Percentiles rank a stretch among this genome's conserved stretches.
phyloP scores from a whole-genome alignment of 805 yeast species.

The Blastobotrys parvus region DNA sequence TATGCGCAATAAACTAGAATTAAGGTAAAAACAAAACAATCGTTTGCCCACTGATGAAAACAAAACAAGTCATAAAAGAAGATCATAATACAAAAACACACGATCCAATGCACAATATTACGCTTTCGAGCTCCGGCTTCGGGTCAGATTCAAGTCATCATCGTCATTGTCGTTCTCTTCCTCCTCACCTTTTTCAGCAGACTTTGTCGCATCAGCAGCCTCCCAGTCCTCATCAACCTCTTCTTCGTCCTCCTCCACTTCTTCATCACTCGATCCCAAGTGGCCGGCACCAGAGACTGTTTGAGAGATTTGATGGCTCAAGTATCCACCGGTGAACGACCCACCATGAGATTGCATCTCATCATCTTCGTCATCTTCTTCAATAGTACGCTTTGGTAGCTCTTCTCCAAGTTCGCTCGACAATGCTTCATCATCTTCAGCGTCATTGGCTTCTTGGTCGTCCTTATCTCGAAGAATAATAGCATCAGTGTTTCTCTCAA shows the following conservation, averaged over 20 bases:
- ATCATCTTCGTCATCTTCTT: conserved; percentile 16
- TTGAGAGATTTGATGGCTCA: conserved; percentile 55
- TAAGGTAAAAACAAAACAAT: background rate
- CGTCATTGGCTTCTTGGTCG: conserved; percentile 11
- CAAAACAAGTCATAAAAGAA: background rate
- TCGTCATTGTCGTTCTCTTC: conserved; percentile 30
- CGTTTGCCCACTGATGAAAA: background rate
- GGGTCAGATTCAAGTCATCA: conserved; percentile 27
- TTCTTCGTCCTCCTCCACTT: conserved; percentile 44
- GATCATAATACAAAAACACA: too few relatives aligned
- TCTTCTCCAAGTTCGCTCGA: conserved; percentile 22
- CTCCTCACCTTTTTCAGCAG: conserved; percentile 9
- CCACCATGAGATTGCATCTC: conserved; percentile 26
- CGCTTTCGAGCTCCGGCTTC: conserved; percentile 32
- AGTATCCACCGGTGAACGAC: conserved; percentile 62
- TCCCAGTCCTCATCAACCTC: conserved; percentile 4
- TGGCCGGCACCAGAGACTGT: conserved; percentile 44
- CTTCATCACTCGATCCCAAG: conserved; percentile 48
- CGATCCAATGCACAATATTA: too few relatives aligned
- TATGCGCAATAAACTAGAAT: too few relatives aligned
- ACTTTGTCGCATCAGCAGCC: too few relatives aligned
- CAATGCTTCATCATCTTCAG: conserved; percentile 15
- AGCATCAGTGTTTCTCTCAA: conserved; percentile 6
- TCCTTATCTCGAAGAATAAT: conserved; percentile 18
- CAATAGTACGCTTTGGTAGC: conserved; percentile 25